Evolutionary conservation across 371 early-diverging fungal genomes (phyloP).

Genomic region (Rozella allomycis): DNA sequence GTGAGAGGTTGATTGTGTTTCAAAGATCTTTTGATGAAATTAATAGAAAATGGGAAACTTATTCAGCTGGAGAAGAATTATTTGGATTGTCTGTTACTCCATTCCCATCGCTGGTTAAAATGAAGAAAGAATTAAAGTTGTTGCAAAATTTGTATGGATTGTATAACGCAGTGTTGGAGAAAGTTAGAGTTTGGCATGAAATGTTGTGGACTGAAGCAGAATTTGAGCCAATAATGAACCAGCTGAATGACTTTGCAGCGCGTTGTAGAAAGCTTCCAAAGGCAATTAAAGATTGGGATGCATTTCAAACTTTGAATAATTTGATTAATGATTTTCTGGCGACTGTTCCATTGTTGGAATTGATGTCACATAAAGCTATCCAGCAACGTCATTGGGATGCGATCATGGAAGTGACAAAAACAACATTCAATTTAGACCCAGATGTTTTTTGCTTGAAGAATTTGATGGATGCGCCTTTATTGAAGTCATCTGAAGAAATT

Average conservation of each 20-base stretch:
- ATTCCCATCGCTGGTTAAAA: constrained; percentile 24
- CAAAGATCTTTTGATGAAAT: constrained; percentile 36
- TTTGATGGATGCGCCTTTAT: constrained; percentile 28
- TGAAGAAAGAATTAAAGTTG: constrained; percentile 35
- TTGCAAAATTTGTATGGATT: constrained; percentile 34
- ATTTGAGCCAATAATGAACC: constrained; percentile 24
- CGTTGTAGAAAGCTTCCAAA: constrained; percentile 40
- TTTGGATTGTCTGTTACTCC: constrained; percentile 34
- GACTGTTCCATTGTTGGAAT: constrained; percentile 28
- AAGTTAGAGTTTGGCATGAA: constrained; percentile 22
- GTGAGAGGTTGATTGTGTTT: constrained; percentile 33
- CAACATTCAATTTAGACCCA: constrained; percentile 28
- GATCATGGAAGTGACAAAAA: constrained; percentile 21
- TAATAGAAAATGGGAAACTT: constrained; percentile 38
- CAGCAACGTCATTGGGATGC: constrained; percentile 32
- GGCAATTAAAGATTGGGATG: constrained; percentile 37
- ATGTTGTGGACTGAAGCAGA: constrained; percentile 32
- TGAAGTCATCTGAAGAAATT: constrained; percentile 26
- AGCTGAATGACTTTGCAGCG: constrained; percentile 34
- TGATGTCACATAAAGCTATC: constrained; percentile 35
- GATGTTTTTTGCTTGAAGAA: constrained; percentile 32
- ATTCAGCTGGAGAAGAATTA: constrained; percentile 34
- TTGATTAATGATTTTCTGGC: constrained; percentile 30
- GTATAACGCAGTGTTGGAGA: constrained; percentile 36
- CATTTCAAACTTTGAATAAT: constrained; percentile 29